These are phyloP conservation scores for Henckelia pumila DNA, from an alignment of 257 asterid species.

Conservation along the genomic window DNA sequence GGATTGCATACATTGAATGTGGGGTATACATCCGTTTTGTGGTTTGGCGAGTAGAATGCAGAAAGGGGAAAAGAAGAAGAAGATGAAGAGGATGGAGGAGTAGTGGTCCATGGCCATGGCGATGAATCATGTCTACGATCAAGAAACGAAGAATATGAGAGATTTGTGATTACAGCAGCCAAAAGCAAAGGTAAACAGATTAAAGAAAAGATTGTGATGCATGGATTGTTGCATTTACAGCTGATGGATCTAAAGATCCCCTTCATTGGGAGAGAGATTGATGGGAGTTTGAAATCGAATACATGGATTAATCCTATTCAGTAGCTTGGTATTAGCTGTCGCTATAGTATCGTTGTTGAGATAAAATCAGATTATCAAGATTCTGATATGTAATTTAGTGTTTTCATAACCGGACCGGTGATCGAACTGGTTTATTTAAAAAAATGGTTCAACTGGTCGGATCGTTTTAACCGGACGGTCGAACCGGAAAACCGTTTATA, in stretches of 20 bases:
- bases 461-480: too few species aligned
- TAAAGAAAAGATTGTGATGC: constrained; percentile 29
- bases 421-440: too few species aligned
- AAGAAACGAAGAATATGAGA: constrained; percentile 26
- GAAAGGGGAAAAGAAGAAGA: constrained; percentile 13
- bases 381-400: too few species aligned
- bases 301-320: too few species aligned
- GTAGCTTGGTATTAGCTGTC: too few species aligned
- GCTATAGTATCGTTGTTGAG: too few species aligned
- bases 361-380: too few species aligned
- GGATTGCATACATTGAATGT: constrained; percentile 40
- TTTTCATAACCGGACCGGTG: too few species aligned
- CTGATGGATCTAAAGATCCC: not conserved
- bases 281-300: too few species aligned
- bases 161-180: constrained; percentile 26
- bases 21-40: constrained; percentile 45
- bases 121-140: constrained; percentile 31
- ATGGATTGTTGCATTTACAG: constrained; percentile 22
- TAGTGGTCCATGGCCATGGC: constrained; percentile 38
- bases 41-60: constrained; percentile 8
- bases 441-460: too few species aligned
- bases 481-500: too few species aligned
- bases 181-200: constrained; percentile 27
- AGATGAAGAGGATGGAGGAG: constrained; percentile 1
- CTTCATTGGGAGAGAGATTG: not conserved